A percentile compares a stretch with the other conserved stretches of the same genome.
These are phyloP conservation scores for Hyaloscypha finlandica DNA, from an alignment of 495 filamentous ascomycete species.

Conservation along the genomic window DNA sequence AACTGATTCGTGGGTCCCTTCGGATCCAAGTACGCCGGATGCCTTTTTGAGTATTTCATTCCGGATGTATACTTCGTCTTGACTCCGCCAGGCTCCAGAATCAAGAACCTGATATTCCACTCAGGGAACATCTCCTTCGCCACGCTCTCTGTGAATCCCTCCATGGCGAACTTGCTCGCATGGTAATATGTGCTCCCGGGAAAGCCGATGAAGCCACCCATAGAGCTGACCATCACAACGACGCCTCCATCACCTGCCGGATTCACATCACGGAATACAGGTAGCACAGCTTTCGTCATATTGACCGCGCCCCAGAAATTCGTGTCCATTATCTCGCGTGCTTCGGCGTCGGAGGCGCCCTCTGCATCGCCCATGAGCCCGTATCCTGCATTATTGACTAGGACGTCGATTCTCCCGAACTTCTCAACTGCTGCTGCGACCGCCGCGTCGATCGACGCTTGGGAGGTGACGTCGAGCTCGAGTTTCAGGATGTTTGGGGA, in stretches of 20 bases:
- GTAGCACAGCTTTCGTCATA: conserved; percentile 43
- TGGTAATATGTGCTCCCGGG: background rate
- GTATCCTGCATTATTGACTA: conserved; percentile 61
- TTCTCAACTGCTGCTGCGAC: conserved; percentile 33
- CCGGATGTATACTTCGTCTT: background rate
- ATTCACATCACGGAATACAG: conserved; percentile 44
- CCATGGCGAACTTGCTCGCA: conserved; percentile 16
- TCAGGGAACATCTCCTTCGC: conserved; percentile 12
- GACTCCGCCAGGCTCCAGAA: conserved; percentile 5
- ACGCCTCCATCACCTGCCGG: conserved; percentile 5
- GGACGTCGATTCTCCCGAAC: conserved; percentile 52
- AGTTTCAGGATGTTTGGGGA: conserved; percentile 19
- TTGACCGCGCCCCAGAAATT: conserved; percentile 54
- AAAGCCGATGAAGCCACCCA: conserved; percentile 1
- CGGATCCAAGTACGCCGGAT: conserved; percentile 1
- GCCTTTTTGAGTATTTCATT: background rate
- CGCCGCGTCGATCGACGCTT: conserved; percentile 43
- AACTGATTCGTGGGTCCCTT: background rate
- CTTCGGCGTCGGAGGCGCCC: conserved; percentile 39
- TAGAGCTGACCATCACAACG: conserved; percentile 1
- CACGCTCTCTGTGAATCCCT: conserved; percentile 13
- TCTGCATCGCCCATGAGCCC: conserved; percentile 47
- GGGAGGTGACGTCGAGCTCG: conserved; percentile 51
- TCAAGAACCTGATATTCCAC: conserved; percentile 16
- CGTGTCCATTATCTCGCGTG: conserved; percentile 47